Conservation (phyloP, 768 basidiomycete species). For the Naematelia encephala region DNA sequence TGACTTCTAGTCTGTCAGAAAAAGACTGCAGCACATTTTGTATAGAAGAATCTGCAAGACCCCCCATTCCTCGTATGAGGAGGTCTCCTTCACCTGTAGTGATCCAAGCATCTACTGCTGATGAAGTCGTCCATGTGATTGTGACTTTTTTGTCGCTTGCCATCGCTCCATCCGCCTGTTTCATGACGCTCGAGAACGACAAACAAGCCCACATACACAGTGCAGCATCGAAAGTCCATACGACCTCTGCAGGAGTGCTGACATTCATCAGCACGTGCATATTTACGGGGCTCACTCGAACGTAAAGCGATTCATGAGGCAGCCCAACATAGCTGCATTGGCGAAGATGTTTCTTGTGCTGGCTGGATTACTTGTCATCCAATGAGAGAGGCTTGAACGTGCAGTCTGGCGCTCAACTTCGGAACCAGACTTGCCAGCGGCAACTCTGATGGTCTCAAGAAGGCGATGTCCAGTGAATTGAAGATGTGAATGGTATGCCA, state of each 20-base stretch:
- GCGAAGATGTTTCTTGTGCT: slow-evolving; percentile 11
- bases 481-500: slow-evolving; percentile 19
- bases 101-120: slow-evolving; percentile 8
- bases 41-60: not conserved
- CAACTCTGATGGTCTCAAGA: slow-evolving; percentile 13
- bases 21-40: not conserved
- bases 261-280: slow-evolving; percentile 1
- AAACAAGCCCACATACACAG: slow-evolving; percentile 18
- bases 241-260: slow-evolving; percentile 16
- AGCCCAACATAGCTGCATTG: slow-evolving; percentile 16
- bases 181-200: not conserved
- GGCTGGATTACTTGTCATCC: not conserved
- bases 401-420: slow-evolving; percentile 1
- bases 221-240: slow-evolving; percentile 18
- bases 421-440: slow-evolving; percentile 17
- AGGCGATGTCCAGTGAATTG: slow-evolving; percentile 13
- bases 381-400: not conserved
- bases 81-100: slow-evolving; percentile 5
- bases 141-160: not conserved
- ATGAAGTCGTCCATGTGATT: slow-evolving; percentile 5
- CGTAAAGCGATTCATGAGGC: slow-evolving; percentile 14
- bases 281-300: slow-evolving; percentile 16
- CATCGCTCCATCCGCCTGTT: not conserved
- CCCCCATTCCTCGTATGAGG: slow-evolving; percentile 10
- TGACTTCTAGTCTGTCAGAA: slow-evolving; percentile 4